Percentiles rank a stretch among this genome's conserved stretches.
Evolutionary conservation across 2,329 filamentous ascomycete species (phyloP).

Genomic region (Falciphora oryzae): DNA sequence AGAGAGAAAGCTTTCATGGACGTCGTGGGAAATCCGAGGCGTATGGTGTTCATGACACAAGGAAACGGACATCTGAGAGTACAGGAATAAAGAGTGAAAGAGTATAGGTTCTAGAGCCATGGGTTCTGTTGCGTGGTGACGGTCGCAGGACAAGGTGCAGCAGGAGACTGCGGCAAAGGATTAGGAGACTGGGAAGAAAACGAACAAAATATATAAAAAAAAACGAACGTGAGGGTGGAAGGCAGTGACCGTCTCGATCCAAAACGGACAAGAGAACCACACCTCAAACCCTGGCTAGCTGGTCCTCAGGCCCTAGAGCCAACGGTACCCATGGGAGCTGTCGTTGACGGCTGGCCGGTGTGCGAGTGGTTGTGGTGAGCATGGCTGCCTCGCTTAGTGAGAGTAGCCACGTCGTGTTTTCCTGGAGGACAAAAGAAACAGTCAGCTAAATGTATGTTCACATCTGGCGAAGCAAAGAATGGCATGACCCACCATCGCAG

Average conservation of each 20-base stretch:
- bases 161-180: too few relatives aligned
- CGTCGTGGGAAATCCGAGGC: not conserved
- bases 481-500: conserved; percentile 74
- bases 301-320: conserved; percentile 2
- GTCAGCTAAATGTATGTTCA: conserved; percentile 14
- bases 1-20: not conserved
- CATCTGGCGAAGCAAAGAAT: not conserved
- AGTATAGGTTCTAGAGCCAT: too few relatives aligned
- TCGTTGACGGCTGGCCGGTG: conserved; percentile 14
- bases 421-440: conserved; percentile 36
- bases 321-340: conserved; percentile 2
- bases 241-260: too few relatives aligned
- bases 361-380: conserved; percentile 23
- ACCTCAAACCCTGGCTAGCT: not conserved
- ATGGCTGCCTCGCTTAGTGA: conserved; percentile 43
- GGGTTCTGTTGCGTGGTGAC: too few relatives aligned
- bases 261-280: not conserved
- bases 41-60: conserved; percentile 1
- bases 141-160: too few relatives aligned
- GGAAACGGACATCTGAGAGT: not conserved
- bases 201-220: not conserved
- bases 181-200: not conserved
- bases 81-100: conserved; percentile 1
- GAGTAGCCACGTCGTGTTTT: conserved; percentile 66
- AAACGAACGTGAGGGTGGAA: not conserved